Evolutionary conservation across 768 basidiomycete species (phyloP), one percentile per base, ranked within the genome.

Genomic region (Antrodiella citrinella): DNA sequence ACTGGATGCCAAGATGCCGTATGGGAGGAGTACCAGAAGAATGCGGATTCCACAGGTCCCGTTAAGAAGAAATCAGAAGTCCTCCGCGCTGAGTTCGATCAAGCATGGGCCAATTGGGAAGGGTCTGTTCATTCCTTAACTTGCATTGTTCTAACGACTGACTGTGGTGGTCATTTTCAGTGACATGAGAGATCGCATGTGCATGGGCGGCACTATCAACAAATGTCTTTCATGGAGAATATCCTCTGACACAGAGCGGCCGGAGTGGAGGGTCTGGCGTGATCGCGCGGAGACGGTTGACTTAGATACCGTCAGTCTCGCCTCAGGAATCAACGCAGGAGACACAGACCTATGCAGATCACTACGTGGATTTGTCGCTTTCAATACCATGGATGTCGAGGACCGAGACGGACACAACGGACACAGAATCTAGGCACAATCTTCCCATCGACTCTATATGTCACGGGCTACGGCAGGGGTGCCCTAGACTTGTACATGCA

Each of bases 151-250:
- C n/a, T n/a, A n/a, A n/a, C n/a, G n/a, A n/a, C n/a, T n/a, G n/a
- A n/a, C n/a, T n/a, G n/a, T n/a, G n/a, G n/a, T 15, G 23, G 15
- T 20, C 24, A 13, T 52, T 3, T 25, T 19, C 51, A 89, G 86
- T 55, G 86, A 90, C 54, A 89, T 90, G 87, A 69, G 69, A 39
- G 82, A 85, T 57, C 82, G 86, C 11, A 81, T 84, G 41, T 72
- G 74, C 44, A 76, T 86, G 69, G 76, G 81, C 30, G 67, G 68
- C 13, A 66, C 67, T 44, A 66, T 86, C 23, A 64, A 65, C 43
- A 64, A 69, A 3, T 69, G 73, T 48, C 60, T 81, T 23, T 61
- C 60, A 13, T 87, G 85, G 86, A 46, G 59, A 2, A 76, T 76
- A 50, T 75, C 77, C 9, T 44, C 30, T 15, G 47, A 43, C 41